Percentiles rank a stretch among this genome's conserved stretches.
Evolutionary conservation across 805 yeast species (phyloP).

Genomic region (Lipomyces mesembrius): DNA sequence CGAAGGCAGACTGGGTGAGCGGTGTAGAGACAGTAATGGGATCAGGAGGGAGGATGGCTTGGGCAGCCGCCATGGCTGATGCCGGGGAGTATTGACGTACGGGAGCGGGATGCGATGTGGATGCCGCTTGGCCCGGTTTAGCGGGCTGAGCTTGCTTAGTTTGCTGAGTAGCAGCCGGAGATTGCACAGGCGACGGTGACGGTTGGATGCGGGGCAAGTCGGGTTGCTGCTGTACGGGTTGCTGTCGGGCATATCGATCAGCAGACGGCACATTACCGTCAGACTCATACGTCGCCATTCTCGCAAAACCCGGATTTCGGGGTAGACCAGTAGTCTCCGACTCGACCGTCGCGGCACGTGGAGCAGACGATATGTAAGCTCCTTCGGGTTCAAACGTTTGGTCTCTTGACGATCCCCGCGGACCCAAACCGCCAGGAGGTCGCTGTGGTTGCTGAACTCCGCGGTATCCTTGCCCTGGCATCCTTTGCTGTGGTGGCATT

Average conservation of each 20-base stretch:
- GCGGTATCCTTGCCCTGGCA: constrained; percentile 4
- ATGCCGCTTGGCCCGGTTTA: neutral
- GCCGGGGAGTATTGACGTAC: constrained; percentile 34
- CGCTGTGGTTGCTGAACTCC: neutral
- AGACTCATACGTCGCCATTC: neutral
- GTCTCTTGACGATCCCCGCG: neutral
- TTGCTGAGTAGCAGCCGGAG: constrained; percentile 1
- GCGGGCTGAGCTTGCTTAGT: neutral
- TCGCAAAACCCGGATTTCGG: neutral
- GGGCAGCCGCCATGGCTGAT: constrained; percentile 31
- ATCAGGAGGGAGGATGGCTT: constrained; percentile 30
- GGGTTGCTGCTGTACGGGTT: neutral
- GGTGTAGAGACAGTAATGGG: neutral
- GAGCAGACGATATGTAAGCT: neutral
- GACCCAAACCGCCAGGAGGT: neutral
- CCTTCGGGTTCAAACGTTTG: neutral
- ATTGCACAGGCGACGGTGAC: neutral
- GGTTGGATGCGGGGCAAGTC: neutral
- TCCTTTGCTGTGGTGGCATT: neutral
- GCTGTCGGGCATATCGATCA: neutral
- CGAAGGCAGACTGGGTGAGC: constrained; percentile 22
- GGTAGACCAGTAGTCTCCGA: neutral
- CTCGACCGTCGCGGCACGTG: neutral
- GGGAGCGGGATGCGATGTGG: constrained; percentile 21
- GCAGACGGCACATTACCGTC: neutral